Evolutionary conservation across 2,329 filamentous ascomycete genomes (phyloP), one percentile per base, ranked within the genome.

Genomic region (Didymellaceae sp.): DNA sequence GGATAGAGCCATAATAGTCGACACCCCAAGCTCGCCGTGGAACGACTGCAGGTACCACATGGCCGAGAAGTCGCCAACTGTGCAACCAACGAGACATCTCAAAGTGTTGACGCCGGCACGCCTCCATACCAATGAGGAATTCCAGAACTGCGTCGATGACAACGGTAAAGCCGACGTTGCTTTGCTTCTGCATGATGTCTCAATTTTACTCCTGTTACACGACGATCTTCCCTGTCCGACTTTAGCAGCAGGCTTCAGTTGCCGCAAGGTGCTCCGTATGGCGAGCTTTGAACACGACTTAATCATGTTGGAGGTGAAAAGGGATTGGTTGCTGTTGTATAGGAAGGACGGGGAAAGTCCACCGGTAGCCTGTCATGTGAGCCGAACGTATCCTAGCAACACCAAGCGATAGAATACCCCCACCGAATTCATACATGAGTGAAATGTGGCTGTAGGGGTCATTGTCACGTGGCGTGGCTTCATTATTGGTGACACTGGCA

Each of bases 71-170:
- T 84, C 82, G n/a, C 82, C 82, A 0, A 72, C 32, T 0, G 81
- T 83, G 56, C 82, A 84, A 6, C 82, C 81, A 2, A 80, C 67
- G 1, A 84, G 73, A 52, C 82, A 85, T 6, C 81, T 78, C 3
- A 81, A 62, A 0, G 82, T 84, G 57, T 84, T 84, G 56, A 84
- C 61, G 0, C 72, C 70, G 0, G 82, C 79, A n/a, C 82, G 71
- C 20, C 68, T 73, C 81, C 82, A 84, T 0, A 72, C 65, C 9
- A 63, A 49, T 9, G 42, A 58, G n/a, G 63, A 72, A 3, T 58
- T 52, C 75, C 75, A 77, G 56, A 77, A 77, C 18, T 49, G 50
- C 10, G 24, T 28, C 3, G 49, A 44, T 22, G 38, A 34, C 14
- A 52, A 26, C 1, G 48, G 21, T 11, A 45, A 35, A 0, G 37